Base-by-base conservation (phyloP, 148 eudicot species). In the Linanthus parryae region DNA sequence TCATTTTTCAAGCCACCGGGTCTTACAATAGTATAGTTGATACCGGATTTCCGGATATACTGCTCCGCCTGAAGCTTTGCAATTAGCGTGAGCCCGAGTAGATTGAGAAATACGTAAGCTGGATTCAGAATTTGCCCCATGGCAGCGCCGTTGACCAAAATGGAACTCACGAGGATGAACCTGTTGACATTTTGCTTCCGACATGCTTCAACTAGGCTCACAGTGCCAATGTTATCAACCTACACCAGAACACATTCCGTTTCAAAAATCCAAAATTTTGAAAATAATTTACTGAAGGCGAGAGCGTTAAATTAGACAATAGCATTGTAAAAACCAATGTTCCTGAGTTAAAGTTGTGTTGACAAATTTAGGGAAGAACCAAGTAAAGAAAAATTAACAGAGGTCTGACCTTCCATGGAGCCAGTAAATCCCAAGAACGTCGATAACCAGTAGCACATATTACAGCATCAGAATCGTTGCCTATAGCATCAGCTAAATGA, bases 31-130 rank as follows among this genome's bases (percentile, higher is more conserved):
- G 97, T 86, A 73, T 83, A 91, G 61, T 86, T 76, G 31, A 91
- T 86, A 26, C 95, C 97, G 21, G 97, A 91, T 73, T 67, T 74
- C 41, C 95, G 63, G 17, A 91, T 86, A 36, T 83, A 58, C 22
- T 81, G 63, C 66, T 91, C 95, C 28, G 97, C 97, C 59, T 91
- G 97, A 22, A 91, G 97, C 78, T 91, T 91, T 44, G 97, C 97
- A 17, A 91, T 57, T 43, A 91, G 62, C 24, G 71, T 70, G 5
- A 91, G 87, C 14, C 97, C 97, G 54, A 91, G 79, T 16, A 84
- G 75, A 57, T 90, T 91, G 53, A 91, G 95, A 67, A 91, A 57
- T 43, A 91, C 56, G 73, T 91, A 86, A 37, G 97, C 95, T 9
- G 97, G 97, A 26, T 91, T 91, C 13, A 88, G 69, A 45, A 88